phyloP scores from a whole-genome alignment of 2,329 filamentous ascomycete species.

The Colletotrichum falcatum region DNA sequence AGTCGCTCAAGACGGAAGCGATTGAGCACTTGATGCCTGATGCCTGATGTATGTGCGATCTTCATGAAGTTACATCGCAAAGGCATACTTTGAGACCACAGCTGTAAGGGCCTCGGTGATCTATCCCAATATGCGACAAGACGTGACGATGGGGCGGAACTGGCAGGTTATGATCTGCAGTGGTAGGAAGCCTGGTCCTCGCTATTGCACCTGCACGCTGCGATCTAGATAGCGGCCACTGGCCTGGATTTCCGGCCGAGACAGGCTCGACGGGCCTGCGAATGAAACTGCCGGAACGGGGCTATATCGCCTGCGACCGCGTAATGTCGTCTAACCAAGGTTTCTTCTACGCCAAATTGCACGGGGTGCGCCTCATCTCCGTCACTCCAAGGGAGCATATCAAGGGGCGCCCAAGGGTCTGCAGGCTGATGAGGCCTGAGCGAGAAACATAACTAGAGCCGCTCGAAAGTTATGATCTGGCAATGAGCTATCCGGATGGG shows the following conservation, averaged over 20 bases:
- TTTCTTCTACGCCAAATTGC: no score
- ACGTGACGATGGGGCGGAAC: neutral
- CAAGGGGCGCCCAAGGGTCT: neutral
- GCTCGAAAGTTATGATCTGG: neutral
- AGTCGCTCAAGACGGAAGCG: neutral
- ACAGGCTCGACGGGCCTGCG: neutral
- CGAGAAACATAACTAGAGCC: neutral
- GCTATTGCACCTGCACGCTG: neutral
- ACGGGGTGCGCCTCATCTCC: neutral
- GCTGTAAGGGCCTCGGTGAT: no score
- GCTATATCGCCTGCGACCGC: neutral
- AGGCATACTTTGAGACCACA: conserved; percentile 10
- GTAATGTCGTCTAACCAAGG: no score
- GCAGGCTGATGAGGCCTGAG: neutral
- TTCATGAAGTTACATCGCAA: conserved; percentile 24
- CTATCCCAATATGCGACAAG: neutral
- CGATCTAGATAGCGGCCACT: neutral
- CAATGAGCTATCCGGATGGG: neutral
- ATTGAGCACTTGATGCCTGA: neutral
- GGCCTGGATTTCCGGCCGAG: neutral
- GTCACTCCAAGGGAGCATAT: no score
- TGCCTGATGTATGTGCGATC: neutral
- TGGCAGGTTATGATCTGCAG: neutral
- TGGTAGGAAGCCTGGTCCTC: neutral
- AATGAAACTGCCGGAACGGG: neutral